Conservation (phyloP, 1,284 basidiomycete genomes). For the Violaceomyces palustris region DNA sequence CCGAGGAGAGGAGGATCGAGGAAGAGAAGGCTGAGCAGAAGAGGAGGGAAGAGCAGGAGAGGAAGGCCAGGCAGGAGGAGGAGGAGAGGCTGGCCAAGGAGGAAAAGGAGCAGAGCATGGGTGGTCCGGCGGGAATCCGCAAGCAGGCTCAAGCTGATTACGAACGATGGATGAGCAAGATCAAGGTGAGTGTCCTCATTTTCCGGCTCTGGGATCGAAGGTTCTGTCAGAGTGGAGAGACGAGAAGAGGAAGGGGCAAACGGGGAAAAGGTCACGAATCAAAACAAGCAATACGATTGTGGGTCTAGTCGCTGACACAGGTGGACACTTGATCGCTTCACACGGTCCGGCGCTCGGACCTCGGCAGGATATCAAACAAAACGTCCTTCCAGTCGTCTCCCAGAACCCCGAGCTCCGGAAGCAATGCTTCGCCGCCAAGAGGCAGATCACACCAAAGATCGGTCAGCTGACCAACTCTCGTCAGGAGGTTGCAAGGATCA, state of each 20-base stretch:
- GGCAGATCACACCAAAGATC: conserved; percentile 81
- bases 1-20: conserved; percentile 33
- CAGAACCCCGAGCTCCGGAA: conserved; percentile 58
- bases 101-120: conserved; percentile 24
- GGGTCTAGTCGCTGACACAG: too few species aligned
- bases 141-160: conserved; percentile 28
- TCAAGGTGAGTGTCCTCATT: conserved; percentile 10
- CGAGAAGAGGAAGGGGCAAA: too few species aligned
- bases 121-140: conserved; percentile 24
- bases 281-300: too few species aligned
- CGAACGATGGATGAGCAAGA: conserved; percentile 30
- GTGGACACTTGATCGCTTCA: too few species aligned
- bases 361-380: conserved; percentile 64
- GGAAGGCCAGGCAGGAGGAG: conserved; percentile 19
- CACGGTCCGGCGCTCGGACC: too few species aligned
- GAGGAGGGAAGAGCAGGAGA: conserved; percentile 20
- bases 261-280: too few species aligned
- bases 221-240: too few species aligned
- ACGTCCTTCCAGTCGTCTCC: conserved; percentile 72
- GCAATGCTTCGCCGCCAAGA: conserved; percentile 61
- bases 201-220: too few species aligned
- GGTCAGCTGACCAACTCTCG: conserved; percentile 83
- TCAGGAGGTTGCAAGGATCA: conserved; percentile 67
- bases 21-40: conserved; percentile 42
- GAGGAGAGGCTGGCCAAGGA: conserved; percentile 11